These are phyloP conservation scores for Letharia columbiana DNA, from an alignment of 495 filamentous ascomycete genomes.

Conservation along the genomic window DNA sequence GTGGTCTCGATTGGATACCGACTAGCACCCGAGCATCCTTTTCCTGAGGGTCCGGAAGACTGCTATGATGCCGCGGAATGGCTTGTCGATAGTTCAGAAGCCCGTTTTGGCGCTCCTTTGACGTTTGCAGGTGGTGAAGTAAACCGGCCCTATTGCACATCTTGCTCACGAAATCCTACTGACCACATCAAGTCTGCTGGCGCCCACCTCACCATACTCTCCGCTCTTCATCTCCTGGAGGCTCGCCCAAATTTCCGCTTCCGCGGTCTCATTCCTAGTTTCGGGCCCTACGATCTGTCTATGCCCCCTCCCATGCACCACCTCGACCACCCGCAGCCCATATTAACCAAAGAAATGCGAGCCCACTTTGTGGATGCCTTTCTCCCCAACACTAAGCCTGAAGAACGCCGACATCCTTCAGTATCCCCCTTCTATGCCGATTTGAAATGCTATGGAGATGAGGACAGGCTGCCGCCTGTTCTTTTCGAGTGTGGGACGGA, in stretches of 20 bases:
- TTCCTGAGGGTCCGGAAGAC: constrained; percentile 44
- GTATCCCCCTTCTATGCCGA: constrained; percentile 42
- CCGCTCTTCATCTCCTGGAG: constrained; percentile 38
- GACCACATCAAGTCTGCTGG: constrained; percentile 35
- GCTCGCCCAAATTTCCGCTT: constrained; percentile 33
- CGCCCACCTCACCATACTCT: constrained; percentile 38
- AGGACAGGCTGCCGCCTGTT: constrained; percentile 36
- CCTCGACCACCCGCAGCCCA: constrained; percentile 25
- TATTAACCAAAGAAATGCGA: constrained; percentile 35
- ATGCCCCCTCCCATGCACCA: constrained; percentile 30
- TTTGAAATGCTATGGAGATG: constrained; percentile 23
- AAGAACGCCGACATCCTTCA: constrained; percentile 31
- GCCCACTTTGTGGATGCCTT: constrained; percentile 36
- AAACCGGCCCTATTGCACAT: neutral
- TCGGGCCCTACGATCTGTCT: constrained; percentile 39
- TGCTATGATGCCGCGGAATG: constrained; percentile 46
- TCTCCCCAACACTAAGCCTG: constrained; percentile 33
- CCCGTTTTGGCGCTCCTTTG: constrained; percentile 25
- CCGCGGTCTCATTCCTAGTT: constrained; percentile 39
- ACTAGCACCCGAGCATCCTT: constrained; percentile 51
- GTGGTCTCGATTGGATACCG: constrained; percentile 51
- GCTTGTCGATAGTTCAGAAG: constrained; percentile 37
- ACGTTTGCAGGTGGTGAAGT: constrained; percentile 29
- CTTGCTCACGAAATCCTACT: neutral
- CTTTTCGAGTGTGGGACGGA: constrained; percentile 46